Conservation (phyloP, 352 stramenopile genomes). For the Phytophthora sansomeana region DNA sequence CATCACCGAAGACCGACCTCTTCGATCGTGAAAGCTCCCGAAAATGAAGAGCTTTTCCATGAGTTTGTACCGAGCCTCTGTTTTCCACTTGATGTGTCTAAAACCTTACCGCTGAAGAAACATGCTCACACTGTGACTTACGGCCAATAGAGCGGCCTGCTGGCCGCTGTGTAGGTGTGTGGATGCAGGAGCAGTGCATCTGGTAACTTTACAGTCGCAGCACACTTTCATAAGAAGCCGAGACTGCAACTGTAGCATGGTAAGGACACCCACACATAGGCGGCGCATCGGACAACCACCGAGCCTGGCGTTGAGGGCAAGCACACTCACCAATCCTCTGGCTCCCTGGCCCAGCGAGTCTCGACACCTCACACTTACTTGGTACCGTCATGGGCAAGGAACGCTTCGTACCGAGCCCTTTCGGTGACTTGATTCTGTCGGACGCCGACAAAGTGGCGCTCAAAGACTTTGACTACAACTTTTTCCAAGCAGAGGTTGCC, state of each 20-base stretch:
- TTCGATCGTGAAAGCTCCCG: too few relatives aligned
- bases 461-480: constrained; percentile 29
- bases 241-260: too few relatives aligned
- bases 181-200: neutral
- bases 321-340: constrained; percentile 29
- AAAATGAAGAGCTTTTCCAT: too few relatives aligned
- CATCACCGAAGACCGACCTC: neutral
- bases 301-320: constrained; percentile 2
- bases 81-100: neutral
- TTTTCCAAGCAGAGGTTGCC: constrained; percentile 32
- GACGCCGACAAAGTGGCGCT: constrained; percentile 23
- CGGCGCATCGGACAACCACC: neutral
- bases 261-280: neutral
- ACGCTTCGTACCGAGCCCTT: constrained; percentile 34
- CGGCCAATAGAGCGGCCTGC: neutral
- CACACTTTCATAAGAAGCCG: too few relatives aligned
- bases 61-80: neutral
- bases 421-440: constrained; percentile 22
- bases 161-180: neutral
- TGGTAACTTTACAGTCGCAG: constrained; percentile 2
- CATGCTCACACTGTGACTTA: neutral
- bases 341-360: constrained; percentile 6
- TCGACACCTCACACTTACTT: neutral
- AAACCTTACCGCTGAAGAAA: neutral
- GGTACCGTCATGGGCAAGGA: constrained; percentile 25